Conservation (phyloP, 495 filamentous ascomycete species). For the Penicillium canariense region DNA sequence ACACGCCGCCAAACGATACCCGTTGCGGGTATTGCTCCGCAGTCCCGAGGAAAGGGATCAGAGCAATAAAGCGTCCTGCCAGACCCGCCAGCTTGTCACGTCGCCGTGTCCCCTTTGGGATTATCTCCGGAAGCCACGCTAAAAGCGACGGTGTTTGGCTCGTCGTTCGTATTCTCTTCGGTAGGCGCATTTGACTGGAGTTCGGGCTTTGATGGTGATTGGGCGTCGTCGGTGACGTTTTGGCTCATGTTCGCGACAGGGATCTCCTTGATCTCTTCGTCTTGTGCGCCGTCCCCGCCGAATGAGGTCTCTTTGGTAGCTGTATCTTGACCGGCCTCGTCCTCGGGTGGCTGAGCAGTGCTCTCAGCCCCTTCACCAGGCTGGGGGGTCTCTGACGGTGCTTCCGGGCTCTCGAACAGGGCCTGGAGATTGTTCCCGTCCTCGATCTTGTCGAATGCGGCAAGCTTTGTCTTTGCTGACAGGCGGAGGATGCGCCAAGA, state of each 20-base stretch:
- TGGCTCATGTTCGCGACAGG: conserved; percentile 7
- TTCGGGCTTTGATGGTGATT: background rate
- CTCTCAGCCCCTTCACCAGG: conserved; percentile 22
- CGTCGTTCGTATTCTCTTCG: conserved; percentile 19
- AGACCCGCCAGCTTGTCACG: conserved; percentile 14
- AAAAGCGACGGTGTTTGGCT: conserved; percentile 17
- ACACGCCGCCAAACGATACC: conserved; percentile 13
- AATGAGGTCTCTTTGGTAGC: conserved; percentile 17
- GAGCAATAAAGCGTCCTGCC: conserved; percentile 13
- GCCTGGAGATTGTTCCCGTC: conserved; percentile 64
- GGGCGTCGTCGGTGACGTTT: conserved; percentile 9
- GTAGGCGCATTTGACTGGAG: background rate
- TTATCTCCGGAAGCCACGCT: conserved; percentile 17
- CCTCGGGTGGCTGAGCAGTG: conserved; percentile 19
- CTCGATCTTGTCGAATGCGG: conserved; percentile 80
- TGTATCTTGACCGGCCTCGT: conserved; percentile 15
- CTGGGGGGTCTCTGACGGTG: conserved; percentile 29
- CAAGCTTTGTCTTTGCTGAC: conserved; percentile 66
- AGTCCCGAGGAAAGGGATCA: conserved; percentile 12
- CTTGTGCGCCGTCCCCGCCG: conserved; percentile 8
- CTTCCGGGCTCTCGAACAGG: conserved; percentile 46
- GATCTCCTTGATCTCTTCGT: conserved; percentile 4
- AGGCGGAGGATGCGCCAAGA: conserved; percentile 84
- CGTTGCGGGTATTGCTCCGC: conserved; percentile 23
- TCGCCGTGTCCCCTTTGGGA: conserved; percentile 10